Conservation (phyloP, 78 protist species). For the Protostelium mycophagum region DNA sequence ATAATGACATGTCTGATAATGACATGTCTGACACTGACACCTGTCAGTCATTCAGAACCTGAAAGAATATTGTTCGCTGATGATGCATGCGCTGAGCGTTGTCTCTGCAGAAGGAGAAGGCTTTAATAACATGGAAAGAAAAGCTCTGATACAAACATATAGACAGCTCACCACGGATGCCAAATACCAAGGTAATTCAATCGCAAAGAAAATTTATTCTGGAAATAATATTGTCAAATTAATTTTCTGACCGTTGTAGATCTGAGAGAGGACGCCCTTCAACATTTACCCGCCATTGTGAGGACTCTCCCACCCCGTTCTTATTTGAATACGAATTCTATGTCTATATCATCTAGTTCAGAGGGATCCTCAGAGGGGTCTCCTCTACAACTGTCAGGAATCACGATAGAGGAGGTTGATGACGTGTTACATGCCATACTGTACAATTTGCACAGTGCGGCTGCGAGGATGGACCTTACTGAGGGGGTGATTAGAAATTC, state of each 20-base stretch:
- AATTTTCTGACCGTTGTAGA: background rate
- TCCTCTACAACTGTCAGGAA: background rate
- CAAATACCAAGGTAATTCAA: background rate
- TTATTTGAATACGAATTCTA: background rate
- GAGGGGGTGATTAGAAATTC: background rate
- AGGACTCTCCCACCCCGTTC: background rate
- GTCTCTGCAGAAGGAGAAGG: background rate
- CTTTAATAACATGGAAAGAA: background rate
- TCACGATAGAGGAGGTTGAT: background rate
- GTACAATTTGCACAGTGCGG: background rate
- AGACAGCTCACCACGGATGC: background rate
- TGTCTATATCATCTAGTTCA: background rate
- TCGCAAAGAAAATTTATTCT: background rate
- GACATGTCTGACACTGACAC: background rate
- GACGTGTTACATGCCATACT: background rate
- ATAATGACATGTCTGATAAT: background rate
- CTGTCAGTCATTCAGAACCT: background rate
- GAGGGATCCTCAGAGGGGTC: background rate
- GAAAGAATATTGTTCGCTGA: no score
- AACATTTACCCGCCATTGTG: background rate
- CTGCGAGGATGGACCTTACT: background rate
- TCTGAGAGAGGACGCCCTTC: background rate
- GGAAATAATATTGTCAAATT: background rate
- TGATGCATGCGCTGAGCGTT: no score
- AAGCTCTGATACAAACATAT: background rate